Evolutionary conservation across 306 rosid species (phyloP).

Genomic region (Luffa aegyptiaca): DNA sequence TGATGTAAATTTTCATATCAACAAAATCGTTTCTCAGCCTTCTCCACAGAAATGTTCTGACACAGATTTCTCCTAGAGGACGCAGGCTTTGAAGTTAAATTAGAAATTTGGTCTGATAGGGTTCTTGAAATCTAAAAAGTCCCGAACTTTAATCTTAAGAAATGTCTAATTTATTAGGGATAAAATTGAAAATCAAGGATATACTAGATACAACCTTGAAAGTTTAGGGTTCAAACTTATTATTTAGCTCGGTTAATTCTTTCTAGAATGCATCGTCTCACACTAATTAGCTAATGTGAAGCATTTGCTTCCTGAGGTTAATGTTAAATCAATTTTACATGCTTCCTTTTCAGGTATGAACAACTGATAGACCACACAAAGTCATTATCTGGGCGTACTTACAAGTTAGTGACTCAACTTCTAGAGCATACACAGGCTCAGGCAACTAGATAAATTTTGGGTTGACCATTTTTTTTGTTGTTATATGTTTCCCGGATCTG

Average conservation of each 20-base stretch:
- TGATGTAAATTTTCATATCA: not conserved
- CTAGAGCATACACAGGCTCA: slow-evolving; percentile 63
- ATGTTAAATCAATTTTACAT: not conserved
- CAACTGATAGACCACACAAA: slow-evolving; percentile 85
- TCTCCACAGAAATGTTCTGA: not conserved
- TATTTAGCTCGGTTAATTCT: too few species aligned
- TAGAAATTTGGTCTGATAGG: too few species aligned
- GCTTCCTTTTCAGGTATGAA: slow-evolving; percentile 54
- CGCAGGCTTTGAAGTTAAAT: not conserved
- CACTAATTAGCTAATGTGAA: not conserved
- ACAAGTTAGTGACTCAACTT: slow-evolving; percentile 62
- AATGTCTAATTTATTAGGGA: too few species aligned
- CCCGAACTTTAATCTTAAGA: too few species aligned
- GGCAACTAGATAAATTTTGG: slow-evolving; percentile 32
- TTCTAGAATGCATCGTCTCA: not conserved
- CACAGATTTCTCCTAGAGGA: not conserved
- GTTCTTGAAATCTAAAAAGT: too few species aligned
- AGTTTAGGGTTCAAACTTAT: too few species aligned
- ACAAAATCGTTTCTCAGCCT: not conserved
- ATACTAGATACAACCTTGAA: too few species aligned
- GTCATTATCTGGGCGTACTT: slow-evolving; percentile 65
- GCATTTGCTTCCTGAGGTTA: not conserved
- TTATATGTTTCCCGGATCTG: not conserved
- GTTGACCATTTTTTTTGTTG: not conserved
- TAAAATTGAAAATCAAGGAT: too few species aligned